Base-by-base conservation (phyloP, 768 basidiomycete species). In the Cubamyces lactineus region DNA sequence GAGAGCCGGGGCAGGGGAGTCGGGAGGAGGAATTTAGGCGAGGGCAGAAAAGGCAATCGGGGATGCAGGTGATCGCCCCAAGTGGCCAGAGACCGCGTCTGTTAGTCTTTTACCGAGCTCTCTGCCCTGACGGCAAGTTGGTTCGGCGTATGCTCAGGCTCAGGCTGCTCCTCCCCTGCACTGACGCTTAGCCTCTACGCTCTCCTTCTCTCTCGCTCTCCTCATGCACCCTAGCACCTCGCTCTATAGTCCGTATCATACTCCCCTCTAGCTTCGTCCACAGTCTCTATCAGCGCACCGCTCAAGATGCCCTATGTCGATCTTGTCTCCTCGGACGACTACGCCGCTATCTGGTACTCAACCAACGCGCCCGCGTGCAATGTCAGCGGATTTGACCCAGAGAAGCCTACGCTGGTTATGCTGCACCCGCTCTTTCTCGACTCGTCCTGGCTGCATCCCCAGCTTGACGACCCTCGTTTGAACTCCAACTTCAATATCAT, bases 361-460 rank as follows among this genome's bases (percentile, higher is more conserved):
- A 89, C 91, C 16, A 91, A 89, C 72, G 78, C 87, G 3, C 67
- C 73, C 0, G 78, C 76, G 64, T 76, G 78, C 66, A 87, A 85
- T 68, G 87, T 90, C 64, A 80, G 85, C 67, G 83, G 83, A 57
- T 88, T 92, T 73, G 79, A 88, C 71, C 80, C 83, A 16, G 76
- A 76, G 38, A 88, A 85, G 69, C 86, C 89, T 0, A 87, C 87
- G 0, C 76, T 90, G 65, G 80, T 88, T 59, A 77, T 92, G 57
- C 74, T 92, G 0, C 89, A 86, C 66, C 89, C 89, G 13, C 72
- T 82, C 45, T 85, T 86, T 69, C 78, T 92, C 58, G 87, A 90
- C 74, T 84, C 84, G 2, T 78, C 82, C 51, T 93, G 89, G 89
- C 75, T 89, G 59, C 78, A 80, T 28, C 76, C 80, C 30, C 89